phyloP scores from a whole-genome alignment of 208 protist genomes.

The Trypanosoma vivax region DNA sequence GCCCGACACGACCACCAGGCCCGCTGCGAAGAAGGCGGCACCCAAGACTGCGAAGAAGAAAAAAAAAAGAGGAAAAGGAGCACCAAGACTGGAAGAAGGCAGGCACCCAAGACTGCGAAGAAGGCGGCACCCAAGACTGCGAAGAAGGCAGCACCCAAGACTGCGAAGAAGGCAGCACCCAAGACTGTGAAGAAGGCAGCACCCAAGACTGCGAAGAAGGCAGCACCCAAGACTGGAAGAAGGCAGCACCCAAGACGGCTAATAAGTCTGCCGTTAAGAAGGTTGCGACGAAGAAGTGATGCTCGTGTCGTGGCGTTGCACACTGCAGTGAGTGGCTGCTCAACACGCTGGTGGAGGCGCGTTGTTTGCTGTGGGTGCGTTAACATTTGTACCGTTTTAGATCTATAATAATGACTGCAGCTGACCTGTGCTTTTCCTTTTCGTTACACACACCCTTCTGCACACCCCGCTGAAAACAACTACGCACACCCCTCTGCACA shows the following conservation, averaged over 20 bases:
- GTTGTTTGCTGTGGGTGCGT: neutral
- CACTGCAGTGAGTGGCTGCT: neutral
- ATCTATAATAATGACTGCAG: no score
- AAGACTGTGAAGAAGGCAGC: slow-evolving; percentile 13
- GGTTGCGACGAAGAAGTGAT: neutral
- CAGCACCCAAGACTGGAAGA: no score
- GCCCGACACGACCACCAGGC: no score
- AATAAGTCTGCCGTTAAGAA: slow-evolving; percentile 1
- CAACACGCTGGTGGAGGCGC: neutral
- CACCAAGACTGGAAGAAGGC: slow-evolving; percentile 21
- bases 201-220: slow-evolving; percentile 22
- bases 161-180: slow-evolving; percentile 22
- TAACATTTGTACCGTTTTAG: no score
- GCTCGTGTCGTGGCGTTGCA: neutral
- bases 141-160: slow-evolving; percentile 18
- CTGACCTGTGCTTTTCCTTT: no score
- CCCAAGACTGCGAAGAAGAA: slow-evolving; percentile 21
- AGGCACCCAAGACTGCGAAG: slow-evolving; percentile 9
- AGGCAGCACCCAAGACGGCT: no score
- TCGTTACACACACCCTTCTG: no score
- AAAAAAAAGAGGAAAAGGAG: slow-evolving; percentile 19
- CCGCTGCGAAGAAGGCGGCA: slow-evolving; percentile 24
- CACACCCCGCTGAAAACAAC: no score
- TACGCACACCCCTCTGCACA: no score
- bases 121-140: slow-evolving; percentile 18